These are phyloP conservation scores for Davidsoniella eucalypti DNA, from an alignment of 2,329 filamentous ascomycete species.

Conservation along the genomic window DNA sequence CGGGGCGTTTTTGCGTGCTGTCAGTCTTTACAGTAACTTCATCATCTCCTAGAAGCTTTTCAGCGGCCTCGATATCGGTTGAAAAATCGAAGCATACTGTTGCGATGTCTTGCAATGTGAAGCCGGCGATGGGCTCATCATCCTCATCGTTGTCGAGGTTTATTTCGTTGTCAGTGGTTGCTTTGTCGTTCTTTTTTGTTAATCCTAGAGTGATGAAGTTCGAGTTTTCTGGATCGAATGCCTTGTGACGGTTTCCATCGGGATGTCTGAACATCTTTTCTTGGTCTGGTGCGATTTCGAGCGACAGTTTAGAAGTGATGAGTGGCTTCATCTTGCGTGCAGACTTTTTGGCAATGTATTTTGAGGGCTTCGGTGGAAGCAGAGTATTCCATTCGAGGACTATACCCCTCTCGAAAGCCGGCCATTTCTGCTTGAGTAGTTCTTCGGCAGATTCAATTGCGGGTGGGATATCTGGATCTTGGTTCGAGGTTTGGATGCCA, in stretches of 20 bases:
- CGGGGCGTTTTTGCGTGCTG: slow-evolving; percentile 11
- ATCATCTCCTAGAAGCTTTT: slow-evolving; percentile 8
- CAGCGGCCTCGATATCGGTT: slow-evolving; percentile 14
- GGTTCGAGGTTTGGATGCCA: slow-evolving; percentile 33
- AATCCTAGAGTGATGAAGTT: slow-evolving; percentile 15
- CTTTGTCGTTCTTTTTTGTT: slow-evolving; percentile 23
- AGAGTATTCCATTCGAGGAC: slow-evolving; percentile 68
- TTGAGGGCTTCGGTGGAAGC: slow-evolving; percentile 63
- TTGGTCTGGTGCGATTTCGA: slow-evolving; percentile 75
- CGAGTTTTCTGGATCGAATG: slow-evolving; percentile 30
- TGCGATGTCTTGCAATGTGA: slow-evolving; percentile 64
- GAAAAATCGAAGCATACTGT: slow-evolving; percentile 43
- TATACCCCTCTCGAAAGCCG: slow-evolving; percentile 59
- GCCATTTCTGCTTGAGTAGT: slow-evolving; percentile 63
- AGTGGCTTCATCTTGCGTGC: slow-evolving; percentile 65
- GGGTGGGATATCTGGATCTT: slow-evolving; percentile 48
- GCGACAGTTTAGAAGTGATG: slow-evolving; percentile 69
- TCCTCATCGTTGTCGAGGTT: slow-evolving; percentile 36
- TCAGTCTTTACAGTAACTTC: neutral
- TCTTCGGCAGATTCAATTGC: slow-evolving; percentile 59
- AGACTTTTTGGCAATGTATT: slow-evolving; percentile 64
- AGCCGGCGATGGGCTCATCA: slow-evolving; percentile 53
- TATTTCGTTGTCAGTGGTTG: slow-evolving; percentile 22
- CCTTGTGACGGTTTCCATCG: slow-evolving; percentile 29
- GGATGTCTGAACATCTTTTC: slow-evolving; percentile 67